A percentile compares a stretch with the other conserved stretches of the same genome.
Evolutionary conservation across 2,329 filamentous ascomycete genomes (phyloP).

Genomic region (Colletotrichum paranaense): DNA sequence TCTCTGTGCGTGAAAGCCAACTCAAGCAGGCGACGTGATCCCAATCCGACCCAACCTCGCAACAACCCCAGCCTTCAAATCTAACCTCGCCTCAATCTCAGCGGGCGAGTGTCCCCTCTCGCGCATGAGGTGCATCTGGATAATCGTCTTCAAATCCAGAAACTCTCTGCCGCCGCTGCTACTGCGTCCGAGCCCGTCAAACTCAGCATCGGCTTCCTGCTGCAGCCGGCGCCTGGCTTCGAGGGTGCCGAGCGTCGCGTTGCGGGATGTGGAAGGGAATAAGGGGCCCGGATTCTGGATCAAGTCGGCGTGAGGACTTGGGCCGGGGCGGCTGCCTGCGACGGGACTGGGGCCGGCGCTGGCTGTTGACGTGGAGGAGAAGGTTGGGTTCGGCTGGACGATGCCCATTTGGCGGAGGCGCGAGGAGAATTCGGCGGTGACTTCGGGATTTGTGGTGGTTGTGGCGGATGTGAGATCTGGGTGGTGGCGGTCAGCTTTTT

Average conservation of each 20-base stretch:
- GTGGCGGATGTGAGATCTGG: slow-evolving; percentile 54
- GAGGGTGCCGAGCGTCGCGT: slow-evolving; percentile 61
- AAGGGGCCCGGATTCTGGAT: slow-evolving; percentile 39
- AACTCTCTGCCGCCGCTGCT: slow-evolving; percentile 54
- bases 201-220: slow-evolving; percentile 55
- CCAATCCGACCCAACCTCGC: slow-evolving; percentile 54
- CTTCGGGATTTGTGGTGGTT: slow-evolving; percentile 51
- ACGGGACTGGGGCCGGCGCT: too few species aligned
- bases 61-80: slow-evolving; percentile 58
- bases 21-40: slow-evolving; percentile 38
- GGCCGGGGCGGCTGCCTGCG: background rate
- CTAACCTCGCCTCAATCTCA: slow-evolving; percentile 59
- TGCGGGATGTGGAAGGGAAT: slow-evolving; percentile 48
- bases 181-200: slow-evolving; percentile 50
- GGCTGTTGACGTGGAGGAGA: slow-evolving; percentile 63
- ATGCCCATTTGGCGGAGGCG: slow-evolving; percentile 67
- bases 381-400: slow-evolving; percentile 64
- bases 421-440: slow-evolving; percentile 58
- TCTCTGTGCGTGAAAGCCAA: background rate
- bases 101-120: slow-evolving; percentile 49
- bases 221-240: slow-evolving; percentile 59
- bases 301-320: slow-evolving; percentile 18
- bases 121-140: slow-evolving; percentile 58
- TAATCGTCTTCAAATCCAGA: slow-evolving; percentile 58
- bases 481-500: background rate